These are phyloP conservation scores for Chrysochromulina parva DNA, from an alignment of 78 protist species.

Conservation along the genomic window DNA sequence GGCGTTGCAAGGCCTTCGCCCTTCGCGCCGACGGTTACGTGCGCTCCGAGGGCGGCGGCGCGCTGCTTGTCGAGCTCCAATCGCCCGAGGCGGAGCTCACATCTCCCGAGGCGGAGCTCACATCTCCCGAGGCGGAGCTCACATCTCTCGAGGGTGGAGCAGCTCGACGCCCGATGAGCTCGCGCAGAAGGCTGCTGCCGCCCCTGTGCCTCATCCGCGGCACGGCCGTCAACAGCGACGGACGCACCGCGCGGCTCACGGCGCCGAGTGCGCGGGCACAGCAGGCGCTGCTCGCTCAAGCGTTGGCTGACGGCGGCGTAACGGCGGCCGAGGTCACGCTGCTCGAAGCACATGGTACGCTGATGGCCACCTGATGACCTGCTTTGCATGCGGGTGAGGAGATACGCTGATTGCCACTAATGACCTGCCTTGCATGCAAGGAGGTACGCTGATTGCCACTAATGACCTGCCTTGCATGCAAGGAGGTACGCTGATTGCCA, in stretches of 20 bases:
- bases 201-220: not conserved
- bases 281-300: constrained; percentile 42
- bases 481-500: too few species aligned
- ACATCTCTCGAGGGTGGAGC: too few species aligned
- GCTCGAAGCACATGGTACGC: not conserved
- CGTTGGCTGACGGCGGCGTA: constrained; percentile 30
- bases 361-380: too few species aligned
- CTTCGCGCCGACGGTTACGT: constrained; percentile 84
- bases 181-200: not conserved
- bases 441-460: too few species aligned
- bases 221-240: constrained; percentile 56
- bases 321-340: constrained; percentile 43
- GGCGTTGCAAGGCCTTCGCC: constrained; percentile 70
- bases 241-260: constrained; percentile 53
- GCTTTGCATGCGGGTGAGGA: too few species aligned
- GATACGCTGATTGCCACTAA: too few species aligned
- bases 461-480: too few species aligned
- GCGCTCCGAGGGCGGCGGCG: constrained; percentile 81
- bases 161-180: too few species aligned
- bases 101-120: too few species aligned
- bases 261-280: constrained; percentile 72
- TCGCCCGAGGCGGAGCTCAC: too few species aligned
- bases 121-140: too few species aligned
- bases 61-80: not conserved
- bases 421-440: too few species aligned